Conservation (phyloP, 805 yeast genomes). For the Starmerella geochares region DNA sequence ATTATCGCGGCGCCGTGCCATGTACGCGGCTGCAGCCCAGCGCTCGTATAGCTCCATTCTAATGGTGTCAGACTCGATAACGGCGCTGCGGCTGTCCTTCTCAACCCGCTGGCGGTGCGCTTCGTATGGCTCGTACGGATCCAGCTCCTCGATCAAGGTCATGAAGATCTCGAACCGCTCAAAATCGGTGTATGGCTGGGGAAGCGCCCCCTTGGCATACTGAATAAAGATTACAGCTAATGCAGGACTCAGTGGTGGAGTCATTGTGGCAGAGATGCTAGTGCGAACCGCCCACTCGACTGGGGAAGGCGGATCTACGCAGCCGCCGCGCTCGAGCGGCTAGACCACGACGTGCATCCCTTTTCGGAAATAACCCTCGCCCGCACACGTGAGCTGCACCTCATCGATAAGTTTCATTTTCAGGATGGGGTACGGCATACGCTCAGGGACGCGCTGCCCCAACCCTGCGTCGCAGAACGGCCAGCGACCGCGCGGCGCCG, state of each 20-base stretch:
- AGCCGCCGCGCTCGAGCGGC: background rate
- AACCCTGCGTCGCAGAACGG: too few species aligned
- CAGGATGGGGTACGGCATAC: background rate
- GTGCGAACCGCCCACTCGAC: too few species aligned
- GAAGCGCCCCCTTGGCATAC: background rate
- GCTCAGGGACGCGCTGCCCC: background rate
- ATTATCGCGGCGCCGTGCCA: background rate
- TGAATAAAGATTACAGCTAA: background rate
- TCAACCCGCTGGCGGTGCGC: conserved; percentile 36
- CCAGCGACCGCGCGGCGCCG: too few species aligned
- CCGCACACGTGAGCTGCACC: background rate
- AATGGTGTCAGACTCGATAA: conserved; percentile 30
- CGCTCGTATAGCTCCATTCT: conserved; percentile 37
- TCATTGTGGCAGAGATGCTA: too few species aligned
- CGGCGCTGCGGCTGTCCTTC: conserved; percentile 37
- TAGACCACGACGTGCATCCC: background rate
- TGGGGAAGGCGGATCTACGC: too few species aligned
- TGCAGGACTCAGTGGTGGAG: background rate
- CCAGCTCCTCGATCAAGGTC: conserved; percentile 33
- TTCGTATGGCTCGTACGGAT: conserved; percentile 44
- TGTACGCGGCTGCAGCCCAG: conserved; percentile 34
- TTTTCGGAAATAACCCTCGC: conserved; percentile 2
- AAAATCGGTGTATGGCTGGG: background rate
- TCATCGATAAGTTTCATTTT: background rate
- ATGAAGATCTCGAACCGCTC: conserved; percentile 27